Base-by-base conservation (phyloP, 2,329 filamentous ascomycete genomes). In the Whalleya microplaca region DNA sequence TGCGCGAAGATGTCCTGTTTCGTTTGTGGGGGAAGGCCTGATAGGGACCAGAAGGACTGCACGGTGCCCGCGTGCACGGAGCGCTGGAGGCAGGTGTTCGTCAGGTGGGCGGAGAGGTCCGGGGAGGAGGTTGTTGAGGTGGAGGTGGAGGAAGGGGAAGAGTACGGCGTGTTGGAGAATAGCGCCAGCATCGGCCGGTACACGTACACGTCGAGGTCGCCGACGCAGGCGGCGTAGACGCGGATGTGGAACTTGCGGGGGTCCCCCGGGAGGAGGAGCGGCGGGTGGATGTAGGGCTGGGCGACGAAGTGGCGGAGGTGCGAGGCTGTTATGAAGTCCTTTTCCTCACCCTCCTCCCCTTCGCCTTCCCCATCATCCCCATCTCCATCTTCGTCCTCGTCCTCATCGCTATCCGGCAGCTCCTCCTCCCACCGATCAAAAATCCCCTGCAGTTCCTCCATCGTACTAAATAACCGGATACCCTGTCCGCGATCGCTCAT, bases 401-500 rank as follows among this genome's bases (percentile, higher is more conserved):
- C 87, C 16, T 89, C 87, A 14, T 89, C 87, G 2, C 83, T 84
- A 44, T 89, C 87, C 1, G 85, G 83, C 3, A 78, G 72, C 2
- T 85, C 84, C 16, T 80, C 85, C 71, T 97, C 94, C 92, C 95
- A 99, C 54, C 85, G 88, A 64, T 97, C 92, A 69, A 98, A 99
- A 51, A 99, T 95, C 14, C 71, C 81, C 58, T 89, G 88, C n/a
- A 99, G 77, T 69, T 96, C 88, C 53, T 88, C 86, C 78, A 95
- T 90, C 2, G 86, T 91, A 66, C 86, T 90, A 73, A 99, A 99
- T 0, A 99, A 78, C 41, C 91, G 79, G 55, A 99, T 97, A 1
- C 95, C 95, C 71, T 97, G 93, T 0, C 94, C 95, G 21, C 94
- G 84, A 71, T 99, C 95, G 72, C 92, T 96, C 95, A 99, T 98